Base-by-base conservation (phyloP, 176 grass and related monocot species). In the Ananas comosus region DNA sequence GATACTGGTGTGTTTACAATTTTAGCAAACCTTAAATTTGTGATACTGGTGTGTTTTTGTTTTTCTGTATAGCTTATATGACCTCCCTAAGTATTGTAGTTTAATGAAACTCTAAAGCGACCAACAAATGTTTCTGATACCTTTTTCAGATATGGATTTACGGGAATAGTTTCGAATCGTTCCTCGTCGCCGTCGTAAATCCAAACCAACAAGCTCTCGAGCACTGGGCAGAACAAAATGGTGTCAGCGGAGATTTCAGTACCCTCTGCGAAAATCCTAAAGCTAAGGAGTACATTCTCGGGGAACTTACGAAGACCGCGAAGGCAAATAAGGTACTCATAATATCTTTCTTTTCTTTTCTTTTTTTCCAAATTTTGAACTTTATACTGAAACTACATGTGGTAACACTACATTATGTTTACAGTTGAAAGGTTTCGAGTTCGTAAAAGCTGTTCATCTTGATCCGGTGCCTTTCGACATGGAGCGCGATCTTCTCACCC, bases 71-170 rank as follows among this genome's bases (percentile, higher is more conserved):
- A 23, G 22, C 22, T 23, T 4, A 67, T 47, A 67, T n/a, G 29
- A 16, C 56, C 21, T 61, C 21, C 16, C 17, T 18, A 18, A 21
- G 10, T 61, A 17, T 18, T 61, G 16, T 16, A 22, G 56, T 61
- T 61, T 3, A 18, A 16, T 61, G 13, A 61, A 61, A 61, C 10
- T 61, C 56, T 19, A 17, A 17, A 16, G 21, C 56, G 0, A 21
- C 19, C 4, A 18, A 17, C 8, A 59, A 59, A 59, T 59, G n/a
- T 13, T 59, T 9, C 56, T 59, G 19, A 16, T 22, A 61, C 56
- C 9, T 61, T 87, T 75, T 67, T 88, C 81, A 96, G 93, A 85
- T 96, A 78, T 96, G 93, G 93, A 73, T 97, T 51, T 97, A 97
- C 1, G 93, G 89, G 27, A 97, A 92, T 67, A 97, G 93, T 49